phyloP scores from a whole-genome alignment of 305 asterid species.

The Euphrasia arctica region DNA sequence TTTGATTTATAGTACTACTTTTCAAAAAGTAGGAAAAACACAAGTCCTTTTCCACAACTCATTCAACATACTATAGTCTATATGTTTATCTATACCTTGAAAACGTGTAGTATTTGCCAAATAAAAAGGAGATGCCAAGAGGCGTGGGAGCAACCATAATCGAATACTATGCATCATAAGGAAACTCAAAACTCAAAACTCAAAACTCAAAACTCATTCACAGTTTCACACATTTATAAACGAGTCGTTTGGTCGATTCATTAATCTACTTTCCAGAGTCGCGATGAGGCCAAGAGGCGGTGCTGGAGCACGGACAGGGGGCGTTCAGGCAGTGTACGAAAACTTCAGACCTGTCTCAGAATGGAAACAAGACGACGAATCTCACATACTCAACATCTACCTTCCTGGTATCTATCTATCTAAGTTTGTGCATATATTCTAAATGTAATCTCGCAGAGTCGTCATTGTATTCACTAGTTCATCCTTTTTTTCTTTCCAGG shows the following conservation, averaged over 20 bases:
- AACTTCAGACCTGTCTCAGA: slow-evolving; percentile 58
- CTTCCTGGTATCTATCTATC: slow-evolving; percentile 57
- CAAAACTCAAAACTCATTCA: background rate
- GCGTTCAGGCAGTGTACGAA: slow-evolving; percentile 47
- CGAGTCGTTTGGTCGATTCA: background rate
- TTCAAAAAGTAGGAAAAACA: background rate
- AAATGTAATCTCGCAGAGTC: background rate
- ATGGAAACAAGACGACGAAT: slow-evolving; percentile 58
- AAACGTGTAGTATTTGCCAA: background rate
- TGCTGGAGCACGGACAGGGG: slow-evolving; percentile 28
- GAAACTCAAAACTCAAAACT: slow-evolving; percentile 7
- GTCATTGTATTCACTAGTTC: background rate
- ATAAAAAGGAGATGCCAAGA: background rate
- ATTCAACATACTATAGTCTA: background rate
- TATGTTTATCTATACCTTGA: background rate
- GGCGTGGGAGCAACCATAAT: background rate
- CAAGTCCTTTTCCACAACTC: background rate
- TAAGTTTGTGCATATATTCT: background rate
- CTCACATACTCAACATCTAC: slow-evolving; percentile 44
- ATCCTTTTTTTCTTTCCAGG: slow-evolving; percentile 37
- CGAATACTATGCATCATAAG: slow-evolving; percentile 42
- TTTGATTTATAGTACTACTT: background rate
- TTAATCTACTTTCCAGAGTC: slow-evolving; percentile 36
- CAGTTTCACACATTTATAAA: background rate
- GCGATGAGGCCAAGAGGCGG: slow-evolving; percentile 50